Percentiles rank a stretch among this genome's conserved stretches.
Evolutionary conservation across 2,329 filamentous ascomycete species (phyloP).

Genomic region (Trichoderma koningii): DNA sequence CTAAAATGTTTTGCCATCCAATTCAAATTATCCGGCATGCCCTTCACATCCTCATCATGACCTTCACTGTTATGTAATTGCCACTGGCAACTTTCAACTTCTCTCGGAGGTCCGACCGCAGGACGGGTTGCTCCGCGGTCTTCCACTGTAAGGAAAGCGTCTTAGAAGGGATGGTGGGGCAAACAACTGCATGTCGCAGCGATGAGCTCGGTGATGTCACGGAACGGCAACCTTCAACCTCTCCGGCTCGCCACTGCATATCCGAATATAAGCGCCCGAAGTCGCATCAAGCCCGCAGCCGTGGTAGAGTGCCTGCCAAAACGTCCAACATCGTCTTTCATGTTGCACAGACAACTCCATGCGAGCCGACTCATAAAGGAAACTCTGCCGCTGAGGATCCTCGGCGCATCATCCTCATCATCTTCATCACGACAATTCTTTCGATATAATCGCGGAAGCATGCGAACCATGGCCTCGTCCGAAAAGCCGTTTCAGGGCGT

Average conservation of each 20-base stretch:
- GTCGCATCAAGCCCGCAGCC: background rate
- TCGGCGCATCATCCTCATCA: slow-evolving; percentile 34
- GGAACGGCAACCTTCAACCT: background rate
- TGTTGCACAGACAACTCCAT: slow-evolving; percentile 14
- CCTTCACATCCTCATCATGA: too few relatives aligned
- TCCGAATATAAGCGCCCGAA: slow-evolving; percentile 10
- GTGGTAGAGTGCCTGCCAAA: background rate
- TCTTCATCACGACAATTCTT: slow-evolving; percentile 29
- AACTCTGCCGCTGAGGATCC: slow-evolving; percentile 40
- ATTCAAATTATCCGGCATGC: too few relatives aligned
- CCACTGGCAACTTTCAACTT: background rate
- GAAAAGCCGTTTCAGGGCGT: slow-evolving; percentile 34
- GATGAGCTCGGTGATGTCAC: slow-evolving; percentile 23
- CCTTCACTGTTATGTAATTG: background rate
- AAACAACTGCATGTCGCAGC: background rate
- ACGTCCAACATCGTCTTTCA: background rate
- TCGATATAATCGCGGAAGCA: background rate
- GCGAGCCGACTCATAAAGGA: slow-evolving; percentile 2
- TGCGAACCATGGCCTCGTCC: slow-evolving; percentile 19
- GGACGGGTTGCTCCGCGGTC: background rate
- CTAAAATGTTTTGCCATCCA: too few relatives aligned
- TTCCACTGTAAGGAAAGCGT: background rate
- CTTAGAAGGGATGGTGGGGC: slow-evolving; percentile 8
- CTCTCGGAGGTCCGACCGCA: slow-evolving; percentile 15
- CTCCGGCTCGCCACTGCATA: background rate